Evolutionary conservation across 257 asterid species (phyloP), one percentile per base, ranked within the genome.

Genomic region (Solanum lycopersicoides): DNA sequence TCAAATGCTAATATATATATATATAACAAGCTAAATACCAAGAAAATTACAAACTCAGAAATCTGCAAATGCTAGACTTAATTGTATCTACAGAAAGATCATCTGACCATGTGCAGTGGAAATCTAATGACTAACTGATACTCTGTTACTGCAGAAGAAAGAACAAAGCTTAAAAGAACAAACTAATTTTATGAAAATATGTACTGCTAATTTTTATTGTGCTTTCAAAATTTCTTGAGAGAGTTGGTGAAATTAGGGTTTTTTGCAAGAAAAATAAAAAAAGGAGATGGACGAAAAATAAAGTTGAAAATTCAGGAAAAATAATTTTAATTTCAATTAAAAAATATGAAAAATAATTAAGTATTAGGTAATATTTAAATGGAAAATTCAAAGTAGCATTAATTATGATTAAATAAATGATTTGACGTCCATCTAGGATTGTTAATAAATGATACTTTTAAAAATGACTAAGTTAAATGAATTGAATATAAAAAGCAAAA

Each of bases 391-490:
- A 93, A 93, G 42, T 80, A 30, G 92, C 89, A 96, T 94, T 89
- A 94, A 96, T 92, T 93, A 88, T 89, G 96, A 94, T 96, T 94
- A 91, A 94, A 94, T 92, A 95, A 92, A 91, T 89, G 96, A 94
- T 92, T 94, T 95, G 92, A 93, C 92, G 94, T 94, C 98, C 98
- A 95, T 89, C 95, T 94, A 92, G 96, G 93, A 93, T 93, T 92
- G 91, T 93, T 90, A 94, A 91, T 90, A 95, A 92, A 86, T 86
- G 75, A 86, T 87, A 47, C 84, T 87, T 92, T 91, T 65, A 87
- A 89, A 92, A 88, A 91, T 60, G 87, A 87, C 80, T 83, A 95
- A 93, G 95, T 87, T 91, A 89, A 88, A 89, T 88, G 90, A 86
- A 86, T 87, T 86, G 89, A 91, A 90, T 87, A 89, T 75, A 89